These are phyloP conservation scores for Triticum monococcum DNA, from an alignment of 176 grass and related monocot species.

Conservation along the genomic window DNA sequence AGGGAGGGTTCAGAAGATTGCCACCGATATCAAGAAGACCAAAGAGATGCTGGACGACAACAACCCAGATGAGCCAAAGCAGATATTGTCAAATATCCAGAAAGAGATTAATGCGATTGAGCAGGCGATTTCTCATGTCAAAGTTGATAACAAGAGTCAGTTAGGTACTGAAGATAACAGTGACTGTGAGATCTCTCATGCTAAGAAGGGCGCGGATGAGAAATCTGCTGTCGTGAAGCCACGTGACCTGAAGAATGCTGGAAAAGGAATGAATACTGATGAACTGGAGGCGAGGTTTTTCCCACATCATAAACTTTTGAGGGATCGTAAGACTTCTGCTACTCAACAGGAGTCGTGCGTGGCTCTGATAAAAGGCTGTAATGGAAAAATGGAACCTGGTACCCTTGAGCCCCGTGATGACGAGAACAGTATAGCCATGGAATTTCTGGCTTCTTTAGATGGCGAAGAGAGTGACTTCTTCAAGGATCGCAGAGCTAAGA, in stretches of 20 bases:
- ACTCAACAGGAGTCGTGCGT: constrained; percentile 31
- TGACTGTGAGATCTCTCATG: constrained; percentile 27
- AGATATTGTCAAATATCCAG: constrained; percentile 92
- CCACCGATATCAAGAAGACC: constrained; percentile 86
- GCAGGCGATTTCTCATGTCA: constrained; percentile 77
- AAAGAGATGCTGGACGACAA: constrained; percentile 87
- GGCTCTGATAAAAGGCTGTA: background rate
- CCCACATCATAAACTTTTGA: constrained; percentile 87
- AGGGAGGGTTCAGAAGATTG: constrained; percentile 95
- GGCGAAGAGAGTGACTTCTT: constrained; percentile 49
- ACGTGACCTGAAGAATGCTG: constrained; percentile 24
- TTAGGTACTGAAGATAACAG: constrained; percentile 42
- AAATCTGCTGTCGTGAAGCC: constrained; percentile 27
- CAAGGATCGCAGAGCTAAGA: constrained; percentile 43
- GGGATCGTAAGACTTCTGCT: constrained; percentile 41
- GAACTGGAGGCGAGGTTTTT: constrained; percentile 91
- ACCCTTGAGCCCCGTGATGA: constrained; percentile 20
- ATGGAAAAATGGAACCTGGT: background rate
- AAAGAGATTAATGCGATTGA: constrained; percentile 82
- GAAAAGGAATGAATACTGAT: constrained; percentile 69
- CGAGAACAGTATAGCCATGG: constrained; percentile 66
- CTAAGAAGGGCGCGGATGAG: constrained; percentile 5
- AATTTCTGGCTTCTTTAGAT: constrained; percentile 90
- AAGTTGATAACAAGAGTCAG: constrained; percentile 54
- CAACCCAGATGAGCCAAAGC: constrained; percentile 87